phyloP scores from a whole-genome alignment of 2,329 filamentous ascomycete genomes.

The Aureobasidium uvarum region DNA sequence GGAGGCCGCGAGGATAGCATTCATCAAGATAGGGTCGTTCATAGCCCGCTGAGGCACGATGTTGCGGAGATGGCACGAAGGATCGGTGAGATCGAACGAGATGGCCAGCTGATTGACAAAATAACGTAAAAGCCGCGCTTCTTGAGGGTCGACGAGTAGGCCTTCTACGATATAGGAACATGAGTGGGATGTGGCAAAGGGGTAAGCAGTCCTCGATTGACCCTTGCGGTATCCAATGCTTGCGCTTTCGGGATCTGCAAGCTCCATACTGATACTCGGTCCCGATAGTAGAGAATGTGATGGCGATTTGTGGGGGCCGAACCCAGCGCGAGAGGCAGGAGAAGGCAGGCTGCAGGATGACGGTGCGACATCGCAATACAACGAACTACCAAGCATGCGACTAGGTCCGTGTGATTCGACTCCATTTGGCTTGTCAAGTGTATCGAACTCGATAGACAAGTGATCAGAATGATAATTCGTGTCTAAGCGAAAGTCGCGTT shows the following conservation, averaged over 20 bases:
- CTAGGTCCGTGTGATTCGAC: neutral
- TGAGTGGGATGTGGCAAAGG: neutral
- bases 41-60: slow-evolving; percentile 55
- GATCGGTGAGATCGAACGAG: slow-evolving; percentile 30
- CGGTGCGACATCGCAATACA: neutral
- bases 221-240: neutral
- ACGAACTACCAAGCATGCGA: neutral
- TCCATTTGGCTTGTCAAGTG: neutral
- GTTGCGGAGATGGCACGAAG: slow-evolving; percentile 51
- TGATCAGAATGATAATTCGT: neutral
- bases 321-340: neutral
- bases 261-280: neutral
- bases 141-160: neutral
- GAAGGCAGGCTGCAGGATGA: neutral
- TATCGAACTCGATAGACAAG: neutral
- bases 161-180: neutral
- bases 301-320: neutral
- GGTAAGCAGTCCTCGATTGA: neutral
- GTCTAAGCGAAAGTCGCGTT: neutral
- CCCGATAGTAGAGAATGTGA: neutral
- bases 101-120: neutral
- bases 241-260: neutral
- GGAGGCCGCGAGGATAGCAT: slow-evolving; percentile 58
- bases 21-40: slow-evolving; percentile 53
- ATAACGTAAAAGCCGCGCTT: neutral